Conservation (phyloP, 352 stramenopile species). For the Thraustotheca clavata region DNA sequence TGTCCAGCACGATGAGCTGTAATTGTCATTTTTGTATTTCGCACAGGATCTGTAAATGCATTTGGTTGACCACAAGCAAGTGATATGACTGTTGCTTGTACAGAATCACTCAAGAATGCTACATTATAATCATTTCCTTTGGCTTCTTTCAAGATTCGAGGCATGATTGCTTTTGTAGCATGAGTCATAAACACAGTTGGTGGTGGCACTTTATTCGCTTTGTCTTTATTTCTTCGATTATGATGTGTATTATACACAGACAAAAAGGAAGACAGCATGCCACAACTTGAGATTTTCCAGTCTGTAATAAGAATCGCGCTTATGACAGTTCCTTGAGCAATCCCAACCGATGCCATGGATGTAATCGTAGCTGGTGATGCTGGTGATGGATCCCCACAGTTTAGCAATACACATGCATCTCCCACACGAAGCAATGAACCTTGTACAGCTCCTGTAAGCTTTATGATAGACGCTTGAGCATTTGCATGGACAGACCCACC, state of each 20-base stretch:
- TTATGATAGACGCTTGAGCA: background rate
- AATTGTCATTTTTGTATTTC: conserved; percentile 41
- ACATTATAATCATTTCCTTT: conserved; percentile 40
- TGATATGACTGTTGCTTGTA: background rate
- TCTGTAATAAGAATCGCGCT: conserved; percentile 17
- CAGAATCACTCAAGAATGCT: conserved; percentile 33
- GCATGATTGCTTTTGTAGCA: conserved; percentile 56
- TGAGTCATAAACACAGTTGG: conserved; percentile 66
- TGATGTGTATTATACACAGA: conserved; percentile 13
- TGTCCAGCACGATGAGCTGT: conserved; percentile 76
- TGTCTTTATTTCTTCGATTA: conserved; percentile 18
- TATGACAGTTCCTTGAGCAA: conserved; percentile 11
- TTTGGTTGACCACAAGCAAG: background rate
- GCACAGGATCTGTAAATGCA: background rate
- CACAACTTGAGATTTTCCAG: conserved; percentile 14
- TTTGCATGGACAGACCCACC: background rate
- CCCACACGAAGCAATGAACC: conserved; percentile 10
- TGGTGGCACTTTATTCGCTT: conserved; percentile 20
- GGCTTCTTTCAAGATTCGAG: conserved; percentile 58
- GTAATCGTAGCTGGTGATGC: conserved; percentile 3
- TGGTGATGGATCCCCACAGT: conserved; percentile 10
- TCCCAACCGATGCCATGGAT: conserved; percentile 8
- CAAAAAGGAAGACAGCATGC: conserved; percentile 6
- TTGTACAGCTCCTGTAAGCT: conserved; percentile 8
- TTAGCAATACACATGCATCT: conserved; percentile 16